Evolutionary conservation across 208 protist species (phyloP), one percentile per base, ranked within the genome.

Genomic region (Leishmania major): DNA sequence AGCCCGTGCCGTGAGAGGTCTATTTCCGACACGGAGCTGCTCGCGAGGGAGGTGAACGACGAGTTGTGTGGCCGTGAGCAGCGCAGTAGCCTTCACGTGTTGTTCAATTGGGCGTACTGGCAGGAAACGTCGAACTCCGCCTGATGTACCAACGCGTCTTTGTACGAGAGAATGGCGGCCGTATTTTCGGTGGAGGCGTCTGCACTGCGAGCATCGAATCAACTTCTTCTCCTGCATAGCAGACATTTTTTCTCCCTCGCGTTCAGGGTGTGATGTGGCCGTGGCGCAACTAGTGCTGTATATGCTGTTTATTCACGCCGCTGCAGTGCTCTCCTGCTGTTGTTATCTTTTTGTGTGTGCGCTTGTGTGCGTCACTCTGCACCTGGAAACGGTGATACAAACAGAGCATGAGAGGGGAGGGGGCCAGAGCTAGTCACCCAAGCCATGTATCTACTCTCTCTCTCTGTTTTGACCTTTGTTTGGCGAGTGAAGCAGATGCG

Each of bases 21-120:
- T 15, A 15, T 67, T 22, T 35, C 78, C 13, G 82, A 85, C 55
- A 55, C 69, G 37, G 75, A 85, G 37, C 64, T 70, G 45, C 82
- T 96, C 13, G 91, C 93, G 1, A 79, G 75, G 40, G 91, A 92
- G 66, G 88, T 94, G 40, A 96, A 96, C 80, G 93, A 95, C 43
- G 88, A 87, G 35, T 82, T 96, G 25, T 95, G 74, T 55, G 80
- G 78, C 35, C 66, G 70, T 25, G 49, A 75, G 8, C 83, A 83
- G 55, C 88, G 86, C 28, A 95, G 87, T 71, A 88, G 89, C 17
- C 80, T 96, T 40, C 84, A 94, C 35, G 87, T 96, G 19, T 82
- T 95, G 45, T 82, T 94, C 31, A 87, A 90, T 13, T 96, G 93
- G 93, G 83, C 89, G 2, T 89, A 91, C 40, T 94, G 88, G 87